Evolutionary conservation across 305 asterid species (phyloP), one percentile per base, ranked within the genome.

Genomic region (Solanum hybrid): DNA sequence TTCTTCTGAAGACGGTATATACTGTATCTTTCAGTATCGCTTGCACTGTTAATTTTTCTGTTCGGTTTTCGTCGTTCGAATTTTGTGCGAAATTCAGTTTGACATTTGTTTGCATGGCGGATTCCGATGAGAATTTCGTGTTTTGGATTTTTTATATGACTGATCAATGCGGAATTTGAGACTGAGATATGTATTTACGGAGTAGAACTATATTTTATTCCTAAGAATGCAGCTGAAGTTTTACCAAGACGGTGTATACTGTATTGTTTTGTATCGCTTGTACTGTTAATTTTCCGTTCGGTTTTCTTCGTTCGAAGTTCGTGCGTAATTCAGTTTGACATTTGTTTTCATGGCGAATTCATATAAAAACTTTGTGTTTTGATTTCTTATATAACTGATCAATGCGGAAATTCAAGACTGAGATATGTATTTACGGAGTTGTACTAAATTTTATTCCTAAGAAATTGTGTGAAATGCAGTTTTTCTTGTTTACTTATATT

Each of bases 1-100:
- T 88, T 90, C 96, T 51, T 95, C 93, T 75, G 92, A 95, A 32
- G 99, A 97, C 56, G 99, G 99, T 97, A 22, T 20, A 78, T 78
- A 35, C 84, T 76, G 4, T 20, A 76, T 20, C 35, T 17, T 36
- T 78, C 79, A 38, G 42, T 42, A 22, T 56, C 27, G n/a, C 17
- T 79, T 79, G 27, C 27, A 36, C 46, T 60, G 60, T 87, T 38
- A 29, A n/a, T 38, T 17, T 80, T 73, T 38, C 51, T 72, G 22
- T 72, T 72, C 22, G 76, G 31, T 73, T 72, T 12, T 90, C 85
- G 12, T 66, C 60, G 75, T 88, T 76, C 78, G 85, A 32, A 32
- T 32, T 32, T 32, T 32, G 89, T 64, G 31, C 56, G 88, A n/a
- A 40, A 51, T 46, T 56, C 26, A 46, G 42, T 56, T 84, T 84